Conservation (phyloP, 2,329 filamentous ascomycete genomes). For the Helotiales sp. region DNA sequence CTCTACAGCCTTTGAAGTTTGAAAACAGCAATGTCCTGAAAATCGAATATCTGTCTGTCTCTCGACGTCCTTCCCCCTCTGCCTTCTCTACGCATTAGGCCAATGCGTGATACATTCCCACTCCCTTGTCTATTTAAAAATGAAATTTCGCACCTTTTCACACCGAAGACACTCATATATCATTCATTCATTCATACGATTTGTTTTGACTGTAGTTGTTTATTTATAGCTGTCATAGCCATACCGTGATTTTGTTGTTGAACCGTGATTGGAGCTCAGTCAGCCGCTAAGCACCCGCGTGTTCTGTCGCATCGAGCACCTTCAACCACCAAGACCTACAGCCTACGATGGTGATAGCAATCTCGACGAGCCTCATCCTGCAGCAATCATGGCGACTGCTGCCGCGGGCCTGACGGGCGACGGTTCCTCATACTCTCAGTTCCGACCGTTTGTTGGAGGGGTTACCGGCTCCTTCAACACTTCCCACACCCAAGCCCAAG, state of each 20-base stretch:
- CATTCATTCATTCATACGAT: background rate
- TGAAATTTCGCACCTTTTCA: too few relatives aligned
- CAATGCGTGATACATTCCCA: too few relatives aligned
- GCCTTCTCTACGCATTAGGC: too few relatives aligned
- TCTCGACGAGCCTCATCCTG: conserved; percentile 22
- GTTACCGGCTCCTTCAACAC: conserved; percentile 5
- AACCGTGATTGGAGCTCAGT: background rate
- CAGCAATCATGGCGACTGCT: conserved; percentile 38
- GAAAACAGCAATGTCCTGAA: too few relatives aligned
- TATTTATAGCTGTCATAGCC: background rate
- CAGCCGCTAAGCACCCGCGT: background rate
- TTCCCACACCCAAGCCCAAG: conserved; percentile 1
- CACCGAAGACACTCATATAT: too few relatives aligned
- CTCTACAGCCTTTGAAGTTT: too few relatives aligned
- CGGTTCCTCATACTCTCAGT: conserved; percentile 34
- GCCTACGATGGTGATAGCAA: conserved; percentile 37
- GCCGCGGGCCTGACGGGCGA: conserved; percentile 33
- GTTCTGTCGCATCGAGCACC: conserved; percentile 9
- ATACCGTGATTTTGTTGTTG: background rate
- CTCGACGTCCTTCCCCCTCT: too few relatives aligned
- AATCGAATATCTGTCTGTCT: too few relatives aligned
- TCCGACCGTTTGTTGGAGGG: conserved; percentile 34
- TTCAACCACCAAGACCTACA: background rate
- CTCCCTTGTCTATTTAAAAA: too few relatives aligned
- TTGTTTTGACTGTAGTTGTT: background rate